A percentile compares a stretch with the other conserved stretches of the same genome.
Conservation (phyloP, 2,329 filamentous ascomycete genomes). For the Fusarium praegraminearum region DNA sequence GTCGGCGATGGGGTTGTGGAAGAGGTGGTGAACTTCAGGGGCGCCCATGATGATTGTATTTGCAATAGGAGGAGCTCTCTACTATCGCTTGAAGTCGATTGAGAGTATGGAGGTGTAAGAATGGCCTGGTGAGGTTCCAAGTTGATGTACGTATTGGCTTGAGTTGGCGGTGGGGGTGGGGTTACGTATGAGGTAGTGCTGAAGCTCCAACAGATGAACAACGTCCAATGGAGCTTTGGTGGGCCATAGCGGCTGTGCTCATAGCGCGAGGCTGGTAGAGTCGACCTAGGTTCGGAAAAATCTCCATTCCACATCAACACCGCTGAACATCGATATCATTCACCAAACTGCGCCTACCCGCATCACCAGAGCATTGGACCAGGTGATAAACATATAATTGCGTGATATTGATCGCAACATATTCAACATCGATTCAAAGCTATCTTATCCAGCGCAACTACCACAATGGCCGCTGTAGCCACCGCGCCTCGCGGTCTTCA, state of each 20-base stretch:
- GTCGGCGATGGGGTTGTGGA: constrained; percentile 95
- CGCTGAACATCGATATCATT: constrained; percentile 23
- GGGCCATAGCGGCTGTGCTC: constrained; percentile 39
- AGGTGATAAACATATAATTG: constrained; percentile 1
- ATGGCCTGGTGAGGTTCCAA: constrained; percentile 24
- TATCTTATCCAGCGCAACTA: not conserved
- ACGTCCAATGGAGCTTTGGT: constrained; percentile 42
- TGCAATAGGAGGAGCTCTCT: constrained; percentile 80
- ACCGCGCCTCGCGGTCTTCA: constrained; percentile 56
- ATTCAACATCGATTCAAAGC: not conserved
- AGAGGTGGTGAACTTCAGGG: constrained; percentile 95
- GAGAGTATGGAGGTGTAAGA: constrained; percentile 30
- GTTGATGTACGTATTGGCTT: constrained; percentile 38
- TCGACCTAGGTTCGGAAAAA: constrained; percentile 42
- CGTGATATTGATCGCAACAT: not conserved
- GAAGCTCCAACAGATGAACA: constrained; percentile 33
- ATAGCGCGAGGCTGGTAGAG: constrained; percentile 41
- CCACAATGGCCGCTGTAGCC: constrained; percentile 52
- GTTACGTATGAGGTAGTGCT: constrained; percentile 43
- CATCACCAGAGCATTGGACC: constrained; percentile 13
- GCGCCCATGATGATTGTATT: constrained; percentile 73
- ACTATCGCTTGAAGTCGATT: constrained; percentile 73
- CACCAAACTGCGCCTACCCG: constrained; percentile 24
- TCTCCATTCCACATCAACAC: constrained; percentile 45
- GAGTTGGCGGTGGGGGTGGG: constrained; percentile 44